Conservation (phyloP, 148 eudicot genomes). For the Drosera capensis region DNA sequence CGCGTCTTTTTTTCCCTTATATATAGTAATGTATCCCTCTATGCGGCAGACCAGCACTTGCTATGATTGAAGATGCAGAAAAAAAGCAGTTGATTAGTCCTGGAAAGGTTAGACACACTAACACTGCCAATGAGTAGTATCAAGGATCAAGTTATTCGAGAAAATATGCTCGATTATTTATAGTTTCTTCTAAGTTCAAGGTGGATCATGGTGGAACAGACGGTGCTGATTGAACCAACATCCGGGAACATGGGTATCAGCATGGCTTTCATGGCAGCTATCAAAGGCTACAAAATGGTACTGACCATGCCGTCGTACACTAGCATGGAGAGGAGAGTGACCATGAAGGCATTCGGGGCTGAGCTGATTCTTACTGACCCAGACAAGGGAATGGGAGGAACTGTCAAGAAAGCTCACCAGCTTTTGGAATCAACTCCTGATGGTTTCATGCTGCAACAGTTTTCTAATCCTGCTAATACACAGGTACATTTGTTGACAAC, state of each 20-base stretch:
- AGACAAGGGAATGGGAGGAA: conserved; percentile 89
- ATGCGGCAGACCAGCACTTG: conserved; percentile 56
- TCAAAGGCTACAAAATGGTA: conserved; percentile 91
- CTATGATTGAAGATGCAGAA: conserved; percentile 89
- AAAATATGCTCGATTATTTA: not conserved
- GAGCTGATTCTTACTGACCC: conserved; percentile 83
- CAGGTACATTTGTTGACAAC: conserved; percentile 26
- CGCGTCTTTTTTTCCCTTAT: not conserved
- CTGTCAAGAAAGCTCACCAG: conserved; percentile 83
- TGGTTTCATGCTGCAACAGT: conserved; percentile 90
- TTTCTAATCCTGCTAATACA: conserved; percentile 74
- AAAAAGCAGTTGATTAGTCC: conserved; percentile 71
- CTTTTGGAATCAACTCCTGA: conserved; percentile 64
- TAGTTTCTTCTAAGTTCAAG: not conserved
- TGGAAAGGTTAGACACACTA: conserved; percentile 40
- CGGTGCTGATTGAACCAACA: conserved; percentile 90
- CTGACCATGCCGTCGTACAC: conserved; percentile 97
- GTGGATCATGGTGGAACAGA: conserved; percentile 23
- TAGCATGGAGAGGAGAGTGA: conserved; percentile 82
- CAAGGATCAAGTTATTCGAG: not conserved
- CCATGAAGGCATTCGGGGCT: conserved; percentile 90
- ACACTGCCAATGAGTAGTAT: not conserved
- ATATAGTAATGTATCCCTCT: not conserved
- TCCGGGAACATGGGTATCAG: conserved; percentile 99
- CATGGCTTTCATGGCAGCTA: conserved; percentile 93